phyloP scores from a whole-genome alignment of 176 grass and related monocot genomes.

The Eleusine coracana region DNA sequence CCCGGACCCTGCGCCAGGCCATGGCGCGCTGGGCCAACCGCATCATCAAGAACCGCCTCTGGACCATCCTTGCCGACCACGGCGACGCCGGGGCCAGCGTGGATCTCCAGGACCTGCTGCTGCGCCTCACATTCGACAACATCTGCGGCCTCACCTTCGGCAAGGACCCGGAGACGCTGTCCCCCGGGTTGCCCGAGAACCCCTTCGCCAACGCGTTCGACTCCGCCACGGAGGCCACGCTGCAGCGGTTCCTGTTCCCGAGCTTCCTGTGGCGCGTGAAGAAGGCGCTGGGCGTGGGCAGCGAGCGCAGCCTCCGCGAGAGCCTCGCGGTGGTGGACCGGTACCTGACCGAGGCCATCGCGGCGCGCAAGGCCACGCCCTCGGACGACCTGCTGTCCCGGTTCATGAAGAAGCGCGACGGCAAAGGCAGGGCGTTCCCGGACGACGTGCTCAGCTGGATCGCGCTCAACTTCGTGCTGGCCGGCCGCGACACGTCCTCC shows the following conservation, averaged over 20 bases:
- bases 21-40: constrained; percentile 90
- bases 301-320: constrained; percentile 65
- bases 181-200: constrained; percentile 62
- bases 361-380: constrained; percentile 66
- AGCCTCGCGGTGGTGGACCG: constrained; percentile 83
- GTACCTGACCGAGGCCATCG: constrained; percentile 78
- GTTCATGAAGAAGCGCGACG: constrained; percentile 89
- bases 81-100: constrained; percentile 51
- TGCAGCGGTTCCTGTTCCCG: constrained; percentile 84
- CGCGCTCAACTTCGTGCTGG: constrained; percentile 94
- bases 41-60: constrained; percentile 75
- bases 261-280: constrained; percentile 84
- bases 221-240: constrained; percentile 75
- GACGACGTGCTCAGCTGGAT: constrained; percentile 89
- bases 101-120: constrained; percentile 87
- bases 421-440: constrained; percentile 66
- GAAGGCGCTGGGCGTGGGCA: constrained; percentile 80
- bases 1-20: constrained; percentile 81
- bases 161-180: constrained; percentile 87
- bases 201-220: constrained; percentile 89
- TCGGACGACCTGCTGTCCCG: constrained; percentile 87
- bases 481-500: constrained; percentile 91
- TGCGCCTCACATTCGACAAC: constrained; percentile 95
- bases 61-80: constrained; percentile 69
- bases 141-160: constrained; percentile 98